Evolutionary conservation across 176 grass and related monocot genomes (phyloP).

Genomic region (Zoysia japonica): DNA sequence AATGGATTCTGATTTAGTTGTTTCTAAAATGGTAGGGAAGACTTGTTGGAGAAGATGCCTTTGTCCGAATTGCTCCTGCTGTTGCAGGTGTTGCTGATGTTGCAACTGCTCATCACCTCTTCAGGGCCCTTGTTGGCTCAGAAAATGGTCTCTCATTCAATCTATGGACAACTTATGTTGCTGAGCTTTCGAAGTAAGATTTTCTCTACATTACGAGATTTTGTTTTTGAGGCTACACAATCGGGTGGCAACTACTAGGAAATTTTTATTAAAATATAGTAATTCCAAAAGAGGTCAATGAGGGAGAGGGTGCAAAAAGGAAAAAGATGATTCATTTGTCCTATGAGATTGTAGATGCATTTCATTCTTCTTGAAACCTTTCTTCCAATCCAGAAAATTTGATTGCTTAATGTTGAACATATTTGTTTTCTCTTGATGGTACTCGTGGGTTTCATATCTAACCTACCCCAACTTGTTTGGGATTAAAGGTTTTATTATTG

Average conservation of each 20-base stretch:
- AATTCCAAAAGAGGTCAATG: neutral
- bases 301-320: neutral
- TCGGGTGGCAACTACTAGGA: neutral
- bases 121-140: slow-evolving; percentile 76
- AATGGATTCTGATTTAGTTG: slow-evolving; percentile 36
- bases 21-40: slow-evolving; percentile 65
- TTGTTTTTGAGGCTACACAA: neutral
- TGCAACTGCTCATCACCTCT: slow-evolving; percentile 78
- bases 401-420: neutral
- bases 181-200: slow-evolving; percentile 87
- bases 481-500: neutral
- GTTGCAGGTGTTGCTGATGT: slow-evolving; percentile 76
- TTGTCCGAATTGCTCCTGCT: slow-evolving; percentile 87
- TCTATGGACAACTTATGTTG: slow-evolving; percentile 77
- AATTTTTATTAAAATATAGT: neutral
- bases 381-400: neutral
- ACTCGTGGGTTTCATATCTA: neutral
- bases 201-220: slow-evolving; percentile 25
- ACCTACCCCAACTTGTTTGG: neutral
- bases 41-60: slow-evolving; percentile 88
- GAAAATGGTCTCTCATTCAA: slow-evolving; percentile 72
- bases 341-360: neutral
- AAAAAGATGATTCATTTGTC: neutral
- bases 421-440: neutral
- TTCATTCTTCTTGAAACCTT: neutral